These are phyloP conservation scores for Magnolia officinalis DNA, from an alignment of 164 flowering plant genomes.

Conservation along the genomic window DNA sequence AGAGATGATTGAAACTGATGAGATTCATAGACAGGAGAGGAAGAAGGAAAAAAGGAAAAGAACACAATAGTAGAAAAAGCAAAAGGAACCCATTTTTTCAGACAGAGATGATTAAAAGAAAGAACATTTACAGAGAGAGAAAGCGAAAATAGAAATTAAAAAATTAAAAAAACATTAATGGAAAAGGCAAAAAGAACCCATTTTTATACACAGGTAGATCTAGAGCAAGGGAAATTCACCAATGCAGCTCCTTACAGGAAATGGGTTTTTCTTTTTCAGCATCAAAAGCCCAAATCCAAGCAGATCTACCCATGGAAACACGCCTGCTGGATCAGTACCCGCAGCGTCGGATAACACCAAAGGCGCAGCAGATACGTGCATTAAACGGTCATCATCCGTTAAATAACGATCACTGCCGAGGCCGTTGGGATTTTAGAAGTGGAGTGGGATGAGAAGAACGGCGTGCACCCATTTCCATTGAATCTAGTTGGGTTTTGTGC, in stretches of 20 bases:
- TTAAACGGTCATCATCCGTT: constrained; percentile 27
- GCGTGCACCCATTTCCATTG: constrained; percentile 1
- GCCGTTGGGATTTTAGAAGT: constrained; percentile 16
- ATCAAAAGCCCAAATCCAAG: constrained; percentile 29
- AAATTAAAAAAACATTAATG: too few relatives aligned
- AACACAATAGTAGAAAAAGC: constrained; percentile 8
- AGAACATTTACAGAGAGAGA: background rate
- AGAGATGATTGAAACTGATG: background rate
- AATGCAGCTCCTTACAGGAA: constrained; percentile 22
- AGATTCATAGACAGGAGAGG: background rate
- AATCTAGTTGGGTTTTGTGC: constrained; percentile 30
- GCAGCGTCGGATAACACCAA: constrained; percentile 11
- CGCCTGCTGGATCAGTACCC: constrained; percentile 11
- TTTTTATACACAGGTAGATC: constrained; percentile 43
- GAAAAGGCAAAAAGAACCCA: constrained; percentile 23
- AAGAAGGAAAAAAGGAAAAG: constrained; percentile 14
- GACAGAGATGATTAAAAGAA: constrained; percentile 9
- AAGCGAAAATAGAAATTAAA: background rate
- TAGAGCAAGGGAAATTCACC: constrained; percentile 13
- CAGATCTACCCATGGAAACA: constrained; percentile 38
- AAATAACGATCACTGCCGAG: constrained; percentile 13
- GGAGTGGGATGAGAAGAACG: constrained; percentile 30
- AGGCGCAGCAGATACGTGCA: constrained; percentile 22
- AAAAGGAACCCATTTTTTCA: constrained; percentile 39
- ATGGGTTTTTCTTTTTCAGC: constrained; percentile 22